phyloP scores from a whole-genome alignment of 2,329 filamentous ascomycete species.

The Macrophomina phaseolina region DNA sequence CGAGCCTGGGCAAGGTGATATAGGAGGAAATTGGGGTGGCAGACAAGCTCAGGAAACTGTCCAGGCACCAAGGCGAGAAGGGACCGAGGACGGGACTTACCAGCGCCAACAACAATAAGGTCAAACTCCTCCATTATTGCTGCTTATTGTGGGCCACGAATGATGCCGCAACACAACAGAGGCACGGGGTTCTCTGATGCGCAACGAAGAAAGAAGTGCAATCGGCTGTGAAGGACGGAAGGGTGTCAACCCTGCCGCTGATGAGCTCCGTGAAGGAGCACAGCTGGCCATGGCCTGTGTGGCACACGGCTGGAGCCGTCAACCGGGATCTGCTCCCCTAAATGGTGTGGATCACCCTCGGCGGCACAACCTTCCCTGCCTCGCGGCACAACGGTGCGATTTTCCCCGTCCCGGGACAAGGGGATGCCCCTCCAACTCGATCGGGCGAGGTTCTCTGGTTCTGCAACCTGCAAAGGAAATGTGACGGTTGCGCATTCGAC shows the following conservation, averaged over 20 bases:
- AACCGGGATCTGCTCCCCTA: neutral
- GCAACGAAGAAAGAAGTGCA: neutral
- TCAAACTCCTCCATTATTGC: constrained; percentile 29
- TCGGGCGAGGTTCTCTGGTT: neutral
- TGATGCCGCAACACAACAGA: too few species aligned
- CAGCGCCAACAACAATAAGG: constrained; percentile 39
- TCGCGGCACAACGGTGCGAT: neutral
- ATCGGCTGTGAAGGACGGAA: neutral
- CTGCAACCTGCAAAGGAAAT: neutral
- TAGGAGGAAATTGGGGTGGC: neutral
- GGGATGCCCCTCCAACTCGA: neutral
- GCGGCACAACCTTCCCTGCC: constrained; percentile 2
- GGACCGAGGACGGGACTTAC: constrained; percentile 29
- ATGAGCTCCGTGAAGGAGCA: neutral
- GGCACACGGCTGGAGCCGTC: neutral
- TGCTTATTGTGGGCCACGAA: neutral
- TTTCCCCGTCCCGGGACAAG: neutral
- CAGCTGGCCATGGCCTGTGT: neutral
- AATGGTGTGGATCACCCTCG: neutral
- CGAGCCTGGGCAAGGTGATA: neutral
- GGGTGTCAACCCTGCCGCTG: neutral
- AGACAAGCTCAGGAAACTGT: neutral
- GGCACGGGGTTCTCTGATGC: neutral
- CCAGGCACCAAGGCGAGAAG: neutral
- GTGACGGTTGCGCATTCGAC: neutral